Base-by-base conservation (phyloP, 768 basidiomycete species). In the Mycena crocata region DNA sequence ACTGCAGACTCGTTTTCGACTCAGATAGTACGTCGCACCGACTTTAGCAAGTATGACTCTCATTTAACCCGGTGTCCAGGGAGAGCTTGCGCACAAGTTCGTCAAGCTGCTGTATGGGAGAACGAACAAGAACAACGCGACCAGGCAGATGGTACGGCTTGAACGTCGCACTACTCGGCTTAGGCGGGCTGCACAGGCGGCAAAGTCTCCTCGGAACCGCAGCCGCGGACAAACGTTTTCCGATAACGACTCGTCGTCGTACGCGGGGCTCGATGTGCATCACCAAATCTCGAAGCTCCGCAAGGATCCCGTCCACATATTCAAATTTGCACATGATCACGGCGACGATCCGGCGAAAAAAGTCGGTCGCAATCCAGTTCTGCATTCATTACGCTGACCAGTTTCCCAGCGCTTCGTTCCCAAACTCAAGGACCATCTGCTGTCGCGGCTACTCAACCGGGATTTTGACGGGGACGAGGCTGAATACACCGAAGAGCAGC, bases 61-160 rank as follows among this genome's bases (percentile, higher is more conserved):
- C n/a, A n/a, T n/a, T n/a, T n/a, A n/a, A n/a, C n/a, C n/a, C n/a
- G n/a, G n/a, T n/a, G n/a, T n/a, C n/a, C n/a, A 85, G 83, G 81
- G 82, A 0, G 83, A 87, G 62, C 75, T 81, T 0, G 77, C 82
- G n/a, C 85, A 86, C 59, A 68, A 74, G 0, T 64, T 72, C 0
- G 72, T 82, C 13, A 86, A 87, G 70, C 67, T 67, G 0, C 71
- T 81, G 31, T 86, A 84, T 46, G 59, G 60, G 0, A 40, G 68
- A 0, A 82, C 79, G 0, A 83, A 81, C 68, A 84, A 84, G 64
- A 75, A 69, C 7, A 48, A 76, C 14, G n/a, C n/a, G n/a, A n/a
- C n/a, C n/a, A n/a, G n/a, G n/a, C 68, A 71, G 19, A 57, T 51
- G 0, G 21, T 46, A 0, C 78, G 81, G 23, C 82, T 85, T 40